Percentiles rank a stretch among this genome's conserved stretches.
These are phyloP conservation scores for Dipodascus albidus DNA, from an alignment of 805 yeast species.

Conservation along the genomic window DNA sequence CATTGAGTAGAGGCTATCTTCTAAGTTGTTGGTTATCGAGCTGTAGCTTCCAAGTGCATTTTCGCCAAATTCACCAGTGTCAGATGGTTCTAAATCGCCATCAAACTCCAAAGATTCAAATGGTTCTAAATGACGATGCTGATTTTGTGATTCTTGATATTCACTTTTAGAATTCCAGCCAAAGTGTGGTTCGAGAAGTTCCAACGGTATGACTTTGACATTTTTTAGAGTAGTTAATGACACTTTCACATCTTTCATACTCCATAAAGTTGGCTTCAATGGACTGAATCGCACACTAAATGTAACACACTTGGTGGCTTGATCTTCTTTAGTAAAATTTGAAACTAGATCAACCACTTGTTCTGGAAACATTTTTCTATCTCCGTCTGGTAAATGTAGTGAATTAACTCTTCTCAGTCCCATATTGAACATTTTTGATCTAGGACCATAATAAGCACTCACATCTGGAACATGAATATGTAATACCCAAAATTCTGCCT, in stretches of 20 bases:
- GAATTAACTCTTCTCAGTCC: slow-evolving; percentile 5
- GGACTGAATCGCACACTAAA: slow-evolving; percentile 6
- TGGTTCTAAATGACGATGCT: neutral
- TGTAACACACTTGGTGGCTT: slow-evolving; percentile 6
- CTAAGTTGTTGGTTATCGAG: neutral
- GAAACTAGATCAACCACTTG: neutral
- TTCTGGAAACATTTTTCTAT: slow-evolving; percentile 3
- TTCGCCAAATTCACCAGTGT: neutral
- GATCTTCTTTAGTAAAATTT: neutral
- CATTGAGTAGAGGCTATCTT: neutral
- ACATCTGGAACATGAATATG: slow-evolving; percentile 11
- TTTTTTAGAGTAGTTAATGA: neutral
- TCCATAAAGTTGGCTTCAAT: slow-evolving; percentile 4
- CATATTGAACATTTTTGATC: neutral
- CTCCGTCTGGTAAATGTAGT: neutral
- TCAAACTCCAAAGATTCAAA: neutral
- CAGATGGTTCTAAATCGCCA: neutral
- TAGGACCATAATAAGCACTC: neutral
- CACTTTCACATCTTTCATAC: neutral
- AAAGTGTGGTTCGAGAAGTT: neutral
- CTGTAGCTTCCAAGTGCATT: neutral
- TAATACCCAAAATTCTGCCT: slow-evolving; percentile 2
- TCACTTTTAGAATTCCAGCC: slow-evolving; percentile 1
- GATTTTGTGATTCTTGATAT: neutral
- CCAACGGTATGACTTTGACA: neutral